These are phyloP conservation scores for Erythrobasidium hasegawianum DNA, from an alignment of 1,284 basidiomycete genomes.

Conservation along the genomic window DNA sequence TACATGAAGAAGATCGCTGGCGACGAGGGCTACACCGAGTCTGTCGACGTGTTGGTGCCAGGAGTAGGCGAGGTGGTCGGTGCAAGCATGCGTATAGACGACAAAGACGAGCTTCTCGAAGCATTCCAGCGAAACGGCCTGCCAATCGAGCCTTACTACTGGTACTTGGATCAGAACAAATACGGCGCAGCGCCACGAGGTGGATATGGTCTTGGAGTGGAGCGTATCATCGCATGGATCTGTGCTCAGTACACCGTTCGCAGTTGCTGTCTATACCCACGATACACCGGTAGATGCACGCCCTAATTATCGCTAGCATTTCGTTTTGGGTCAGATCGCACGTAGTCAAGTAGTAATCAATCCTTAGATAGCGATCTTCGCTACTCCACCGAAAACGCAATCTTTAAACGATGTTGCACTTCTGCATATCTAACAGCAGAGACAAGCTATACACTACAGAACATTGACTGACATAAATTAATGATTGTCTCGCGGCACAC, in stretches of 20 bases:
- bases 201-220: constrained; percentile 90
- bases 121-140: constrained; percentile 94
- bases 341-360: background rate
- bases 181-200: constrained; percentile 98
- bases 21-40: constrained; percentile 75
- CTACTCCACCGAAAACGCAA: no score
- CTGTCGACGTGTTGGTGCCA: constrained; percentile 94
- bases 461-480: no score
- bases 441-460: no score
- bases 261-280: constrained; percentile 56
- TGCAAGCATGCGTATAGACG: constrained; percentile 95
- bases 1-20: constrained; percentile 90
- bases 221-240: constrained; percentile 93
- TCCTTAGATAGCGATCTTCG: no score
- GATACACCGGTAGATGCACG: constrained; percentile 33
- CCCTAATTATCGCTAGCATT: constrained; percentile 2
- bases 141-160: constrained; percentile 72
- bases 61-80: constrained; percentile 92
- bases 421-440: no score
- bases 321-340: background rate
- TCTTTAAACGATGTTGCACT: no score
- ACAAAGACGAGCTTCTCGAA: constrained; percentile 79
- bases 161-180: constrained; percentile 94
- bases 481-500: constrained; percentile 49
- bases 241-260: constrained; percentile 86